These are phyloP conservation scores for Plasmodium inui DNA, from an alignment of 169 alveolate species.

Conservation along the genomic window DNA sequence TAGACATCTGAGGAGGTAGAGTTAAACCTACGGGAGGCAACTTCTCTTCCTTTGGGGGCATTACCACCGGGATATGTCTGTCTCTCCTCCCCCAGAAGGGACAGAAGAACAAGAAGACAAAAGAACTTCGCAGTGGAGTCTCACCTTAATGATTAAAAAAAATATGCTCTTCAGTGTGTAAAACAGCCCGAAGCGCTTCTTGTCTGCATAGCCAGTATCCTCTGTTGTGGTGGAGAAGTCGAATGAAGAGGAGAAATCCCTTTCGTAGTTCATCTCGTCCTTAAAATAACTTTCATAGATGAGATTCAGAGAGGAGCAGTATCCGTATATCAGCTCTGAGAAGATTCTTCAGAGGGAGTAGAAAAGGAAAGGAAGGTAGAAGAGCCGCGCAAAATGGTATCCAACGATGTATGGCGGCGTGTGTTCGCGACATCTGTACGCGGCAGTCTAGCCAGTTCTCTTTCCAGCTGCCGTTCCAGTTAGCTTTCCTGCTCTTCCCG, in stretches of 20 bases:
- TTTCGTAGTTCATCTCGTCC: constrained; percentile 20
- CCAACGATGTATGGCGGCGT: background rate
- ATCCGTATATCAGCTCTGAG: constrained; percentile 53
- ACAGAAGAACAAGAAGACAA: background rate
- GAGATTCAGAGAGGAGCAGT: constrained; percentile 57
- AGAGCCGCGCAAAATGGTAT: no score
- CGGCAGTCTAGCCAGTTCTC: background rate
- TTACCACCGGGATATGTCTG: background rate
- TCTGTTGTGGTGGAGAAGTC: constrained; percentile 62
- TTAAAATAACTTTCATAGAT: constrained; percentile 38
- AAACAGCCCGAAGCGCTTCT: constrained; percentile 33
- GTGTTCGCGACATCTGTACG: background rate
- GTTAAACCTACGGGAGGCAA: background rate
- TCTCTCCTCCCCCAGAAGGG: background rate
- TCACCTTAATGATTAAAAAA: constrained; percentile 34
- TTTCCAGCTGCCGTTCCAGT: no score
- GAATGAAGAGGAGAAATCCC: constrained; percentile 20
- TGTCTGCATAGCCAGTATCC: constrained; percentile 32
- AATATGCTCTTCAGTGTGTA: constrained; percentile 34
- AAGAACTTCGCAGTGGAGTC: background rate
- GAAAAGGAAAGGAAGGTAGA: no score
- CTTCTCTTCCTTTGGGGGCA: background rate
- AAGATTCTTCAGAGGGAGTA: constrained; percentile 33
- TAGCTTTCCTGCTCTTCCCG: background rate
- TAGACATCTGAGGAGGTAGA: background rate